These are phyloP conservation scores for Lignosus rhinocerotis DNA, from an alignment of 1,284 basidiomycete genomes.

Conservation along the genomic window DNA sequence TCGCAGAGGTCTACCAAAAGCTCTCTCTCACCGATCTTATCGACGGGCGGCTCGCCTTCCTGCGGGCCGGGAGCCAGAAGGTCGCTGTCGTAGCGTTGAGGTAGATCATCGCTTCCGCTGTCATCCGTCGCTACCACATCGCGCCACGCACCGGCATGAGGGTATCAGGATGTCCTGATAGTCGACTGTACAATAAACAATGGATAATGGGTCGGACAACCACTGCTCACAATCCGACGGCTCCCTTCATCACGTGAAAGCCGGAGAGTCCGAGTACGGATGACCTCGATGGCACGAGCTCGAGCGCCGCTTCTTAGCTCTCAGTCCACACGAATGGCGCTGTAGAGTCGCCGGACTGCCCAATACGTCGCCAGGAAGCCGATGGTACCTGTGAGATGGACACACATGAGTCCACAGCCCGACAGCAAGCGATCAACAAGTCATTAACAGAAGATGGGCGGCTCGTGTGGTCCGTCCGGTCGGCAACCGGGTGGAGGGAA, in stretches of 20 bases:
- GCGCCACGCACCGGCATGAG: background rate
- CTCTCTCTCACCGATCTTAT: slow-evolving; percentile 57
- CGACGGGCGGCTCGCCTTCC: slow-evolving; percentile 61
- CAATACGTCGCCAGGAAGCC: slow-evolving; percentile 88
- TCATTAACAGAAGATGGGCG: background rate
- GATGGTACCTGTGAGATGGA: slow-evolving; percentile 61
- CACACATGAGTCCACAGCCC: slow-evolving; percentile 7
- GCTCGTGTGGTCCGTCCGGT: background rate
- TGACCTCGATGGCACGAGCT: background rate
- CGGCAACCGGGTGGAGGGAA: background rate
- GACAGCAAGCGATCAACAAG: background rate
- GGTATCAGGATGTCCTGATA: background rate
- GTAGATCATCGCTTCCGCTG: background rate
- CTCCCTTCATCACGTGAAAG: background rate
- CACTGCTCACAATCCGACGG: background rate
- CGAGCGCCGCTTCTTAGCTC: background rate
- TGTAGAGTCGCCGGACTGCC: slow-evolving; percentile 81
- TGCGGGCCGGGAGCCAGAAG: slow-evolving; percentile 78
- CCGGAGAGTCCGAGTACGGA: background rate
- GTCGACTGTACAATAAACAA: slow-evolving; percentile 3
- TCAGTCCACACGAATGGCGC: slow-evolving; percentile 75
- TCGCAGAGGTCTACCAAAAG: slow-evolving; percentile 44
- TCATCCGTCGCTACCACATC: background rate
- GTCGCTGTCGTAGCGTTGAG: slow-evolving; percentile 56
- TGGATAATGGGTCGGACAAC: background rate